Evolutionary conservation across 1,284 basidiomycete genomes (phyloP).

Genomic region (Sanguinoderma infundibulare): DNA sequence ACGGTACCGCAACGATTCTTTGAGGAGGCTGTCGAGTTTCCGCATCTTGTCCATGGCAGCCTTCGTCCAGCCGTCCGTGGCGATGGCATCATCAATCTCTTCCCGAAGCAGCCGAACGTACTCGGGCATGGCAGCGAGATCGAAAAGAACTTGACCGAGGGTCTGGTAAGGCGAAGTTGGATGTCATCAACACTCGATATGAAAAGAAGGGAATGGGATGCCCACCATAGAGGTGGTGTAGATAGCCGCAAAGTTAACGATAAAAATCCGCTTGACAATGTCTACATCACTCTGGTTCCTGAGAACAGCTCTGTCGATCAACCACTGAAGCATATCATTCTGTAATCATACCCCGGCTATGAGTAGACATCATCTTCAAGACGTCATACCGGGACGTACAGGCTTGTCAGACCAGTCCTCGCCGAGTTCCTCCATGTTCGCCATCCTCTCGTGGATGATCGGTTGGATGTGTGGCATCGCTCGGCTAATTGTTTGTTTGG

Average conservation of each 20-base stretch:
- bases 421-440: slow-evolving; percentile 20
- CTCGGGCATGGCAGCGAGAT: slow-evolving; percentile 46
- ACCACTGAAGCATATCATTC: slow-evolving; percentile 35
- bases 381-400: slow-evolving; percentile 13
- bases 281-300: slow-evolving; percentile 13
- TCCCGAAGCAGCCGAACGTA: slow-evolving; percentile 47
- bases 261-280: slow-evolving; percentile 32
- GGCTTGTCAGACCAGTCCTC: slow-evolving; percentile 30
- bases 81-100: slow-evolving; percentile 44
- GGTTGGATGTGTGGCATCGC: slow-evolving; percentile 19
- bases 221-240: slow-evolving; percentile 37
- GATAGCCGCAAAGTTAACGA: slow-evolving; percentile 38
- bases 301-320: slow-evolving; percentile 29
- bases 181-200: too few relatives aligned
- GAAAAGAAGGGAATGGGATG: neutral
- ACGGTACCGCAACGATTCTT: slow-evolving; percentile 47
- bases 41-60: slow-evolving; percentile 46
- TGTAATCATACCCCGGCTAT: slow-evolving; percentile 1
- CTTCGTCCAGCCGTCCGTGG: slow-evolving; percentile 51
- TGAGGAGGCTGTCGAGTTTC: slow-evolving; percentile 58
- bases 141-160: slow-evolving; percentile 42
- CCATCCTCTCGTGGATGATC: slow-evolving; percentile 25
- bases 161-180: slow-evolving; percentile 29
- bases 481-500: neutral
- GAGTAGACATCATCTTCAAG: neutral